These are phyloP conservation scores for Pseudonitzschia delicatissima DNA, from an alignment of 108 stramenopile species.

Conservation along the genomic window DNA sequence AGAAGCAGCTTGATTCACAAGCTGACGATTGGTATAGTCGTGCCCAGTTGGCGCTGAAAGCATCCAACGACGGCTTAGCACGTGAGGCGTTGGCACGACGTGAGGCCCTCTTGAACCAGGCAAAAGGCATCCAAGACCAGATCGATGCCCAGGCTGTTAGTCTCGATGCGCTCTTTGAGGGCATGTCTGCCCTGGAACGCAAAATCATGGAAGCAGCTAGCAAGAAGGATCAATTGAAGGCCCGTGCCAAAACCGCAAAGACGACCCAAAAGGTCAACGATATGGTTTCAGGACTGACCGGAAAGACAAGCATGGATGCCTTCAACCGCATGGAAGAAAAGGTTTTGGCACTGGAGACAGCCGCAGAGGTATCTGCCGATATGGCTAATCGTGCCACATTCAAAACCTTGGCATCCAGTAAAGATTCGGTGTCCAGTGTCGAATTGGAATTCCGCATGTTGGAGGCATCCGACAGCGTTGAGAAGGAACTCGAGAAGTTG, in stretches of 20 bases:
- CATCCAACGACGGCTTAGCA: conserved; percentile 81
- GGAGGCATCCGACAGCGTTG: conserved; percentile 60
- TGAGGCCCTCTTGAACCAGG: conserved; percentile 67
- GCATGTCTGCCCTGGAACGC: conserved; percentile 74
- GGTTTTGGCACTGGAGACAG: conserved; percentile 81
- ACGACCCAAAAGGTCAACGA: conserved; percentile 87
- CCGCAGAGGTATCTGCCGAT: conserved; percentile 80
- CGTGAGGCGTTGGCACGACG: conserved; percentile 79
- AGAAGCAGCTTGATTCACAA: conserved; percentile 52
- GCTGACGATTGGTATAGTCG: conserved; percentile 81
- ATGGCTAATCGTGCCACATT: conserved; percentile 39
- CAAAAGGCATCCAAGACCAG: conserved; percentile 51
- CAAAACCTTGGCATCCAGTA: conserved; percentile 11
- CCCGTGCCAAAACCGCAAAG: conserved; percentile 86
- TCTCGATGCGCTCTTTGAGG: conserved; percentile 73
- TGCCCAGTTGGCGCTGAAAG: conserved; percentile 77
- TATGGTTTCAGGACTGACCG: conserved; percentile 77
- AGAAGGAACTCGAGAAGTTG: conserved; percentile 77
- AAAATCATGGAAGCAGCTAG: conserved; percentile 81
- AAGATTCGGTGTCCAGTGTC: conserved; percentile 28
- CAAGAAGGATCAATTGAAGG: conserved; percentile 82
- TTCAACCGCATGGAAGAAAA: conserved; percentile 89
- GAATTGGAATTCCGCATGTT: conserved; percentile 76
- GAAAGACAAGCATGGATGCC: conserved; percentile 83
- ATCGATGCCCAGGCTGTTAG: conserved; percentile 60